phyloP scores from a whole-genome alignment of 306 rosid species.

The Quercus suber region DNA sequence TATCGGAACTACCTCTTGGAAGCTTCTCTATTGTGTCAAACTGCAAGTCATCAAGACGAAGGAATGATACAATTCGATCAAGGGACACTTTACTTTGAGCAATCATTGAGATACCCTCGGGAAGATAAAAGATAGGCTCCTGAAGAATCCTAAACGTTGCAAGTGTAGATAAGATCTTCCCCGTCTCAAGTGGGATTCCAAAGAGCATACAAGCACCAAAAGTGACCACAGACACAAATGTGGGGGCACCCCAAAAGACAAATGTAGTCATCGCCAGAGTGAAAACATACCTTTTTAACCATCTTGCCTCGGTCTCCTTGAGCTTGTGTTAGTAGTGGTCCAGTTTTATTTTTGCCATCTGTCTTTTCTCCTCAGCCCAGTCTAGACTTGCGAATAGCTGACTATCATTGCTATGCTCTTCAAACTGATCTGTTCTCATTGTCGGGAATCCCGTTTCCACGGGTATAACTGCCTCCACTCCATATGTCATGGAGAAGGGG shows the following conservation, averaged over 20 bases:
- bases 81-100: conserved; percentile 53
- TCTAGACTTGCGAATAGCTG: too few relatives aligned
- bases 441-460: too few relatives aligned
- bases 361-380: too few relatives aligned
- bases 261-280: conserved; percentile 30
- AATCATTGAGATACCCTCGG: conserved; percentile 41
- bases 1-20: conserved; percentile 34
- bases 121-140: conserved; percentile 40
- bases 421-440: too few relatives aligned
- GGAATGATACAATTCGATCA: conserved; percentile 48
- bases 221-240: conserved; percentile 45
- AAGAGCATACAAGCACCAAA: conserved; percentile 45
- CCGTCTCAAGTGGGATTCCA: conserved; percentile 52
- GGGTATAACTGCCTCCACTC: too few relatives aligned
- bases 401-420: too few relatives aligned
- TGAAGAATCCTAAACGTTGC: conserved; percentile 53
- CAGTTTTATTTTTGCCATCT: too few relatives aligned
- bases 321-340: not conserved
- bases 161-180: conserved; percentile 56
- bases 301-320: conserved; percentile 38
- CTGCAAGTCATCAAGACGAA: conserved; percentile 43
- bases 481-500: too few relatives aligned
- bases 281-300: conserved; percentile 42
- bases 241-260: conserved; percentile 50
- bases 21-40: conserved; percentile 38